Base-by-base conservation (phyloP, 164 flowering plant species). In the Santalum album region DNA sequence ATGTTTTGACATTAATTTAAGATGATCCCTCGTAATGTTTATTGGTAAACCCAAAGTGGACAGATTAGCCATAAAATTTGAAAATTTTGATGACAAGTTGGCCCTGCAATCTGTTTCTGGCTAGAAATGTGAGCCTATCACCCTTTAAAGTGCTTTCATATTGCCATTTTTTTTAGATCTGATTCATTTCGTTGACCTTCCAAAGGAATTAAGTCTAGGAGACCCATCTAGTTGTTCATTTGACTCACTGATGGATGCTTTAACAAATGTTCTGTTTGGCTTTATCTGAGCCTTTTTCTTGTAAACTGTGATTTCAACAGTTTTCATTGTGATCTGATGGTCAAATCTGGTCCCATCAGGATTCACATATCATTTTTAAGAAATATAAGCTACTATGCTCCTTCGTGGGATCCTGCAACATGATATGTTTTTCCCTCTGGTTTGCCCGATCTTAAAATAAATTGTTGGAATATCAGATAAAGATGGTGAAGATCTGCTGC, bases 401-500 rank as follows among this genome's bases (percentile, higher is more conserved):
- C 35, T 29, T 29, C 35, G 6, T 29, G 35, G 35, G 10, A 5
- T 29, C 10, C 35, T 10, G 10, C 5, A 5, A 29, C 35, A 29
- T 34, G 22, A 0, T 4, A 6, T 36, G n/a, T 1, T 10, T 18
- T 38, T 34, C 22, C n/a, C n/a, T 18, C 20, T 1, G 48, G 18
- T 16, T 11, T 20, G 9, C 2, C 47, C 57, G 66, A 47, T 5
- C 36, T n/a, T n/a, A n/a, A n/a, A n/a, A n/a, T n/a, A n/a, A n/a
- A n/a, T n/a, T n/a, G n/a, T n/a, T n/a, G n/a, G n/a, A 15, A 40
- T 12, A 16, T 44, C 12, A 32, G 27, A 27, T 18, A 34, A 69
- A 50, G 44, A 74, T 78, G 82, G 79, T 81, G 75, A 78, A 81
- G 69, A 78, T 78, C 47, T 81, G 83, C 49, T 81, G 86, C 64